Percentiles rank a stretch among this genome's conserved stretches.
These are phyloP conservation scores for Ophiosphaerella narmari DNA, from an alignment of 2,329 filamentous ascomycete genomes.

Conservation along the genomic window DNA sequence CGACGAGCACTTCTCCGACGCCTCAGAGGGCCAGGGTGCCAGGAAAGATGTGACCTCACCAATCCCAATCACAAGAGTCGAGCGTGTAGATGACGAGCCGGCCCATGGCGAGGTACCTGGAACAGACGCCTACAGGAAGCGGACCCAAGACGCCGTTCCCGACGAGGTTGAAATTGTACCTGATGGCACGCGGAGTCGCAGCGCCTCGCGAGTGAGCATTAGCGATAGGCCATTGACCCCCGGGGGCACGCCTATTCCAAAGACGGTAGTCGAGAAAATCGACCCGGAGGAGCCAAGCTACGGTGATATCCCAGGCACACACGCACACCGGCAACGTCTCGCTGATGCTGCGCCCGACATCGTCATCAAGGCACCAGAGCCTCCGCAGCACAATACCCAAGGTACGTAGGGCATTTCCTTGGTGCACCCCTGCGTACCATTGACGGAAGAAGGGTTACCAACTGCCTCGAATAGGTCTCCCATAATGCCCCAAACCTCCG, in stretches of 20 bases:
- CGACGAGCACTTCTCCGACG: slow-evolving; percentile 69
- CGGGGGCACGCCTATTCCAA: slow-evolving; percentile 59
- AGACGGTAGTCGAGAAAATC: slow-evolving; percentile 65
- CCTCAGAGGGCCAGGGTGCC: slow-evolving; percentile 59
- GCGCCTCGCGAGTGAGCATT: slow-evolving; percentile 46
- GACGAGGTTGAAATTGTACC: slow-evolving; percentile 65
- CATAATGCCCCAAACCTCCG: slow-evolving; percentile 35
- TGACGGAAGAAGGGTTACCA: slow-evolving; percentile 66
- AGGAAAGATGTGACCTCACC: slow-evolving; percentile 55
- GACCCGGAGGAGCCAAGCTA: slow-evolving; percentile 61
- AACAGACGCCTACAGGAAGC: slow-evolving; percentile 63
- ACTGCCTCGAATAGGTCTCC: slow-evolving; percentile 57
- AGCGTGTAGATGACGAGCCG: slow-evolving; percentile 63
- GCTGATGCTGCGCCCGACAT: slow-evolving; percentile 65
- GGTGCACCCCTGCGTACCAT: slow-evolving; percentile 57
- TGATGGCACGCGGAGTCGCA: slow-evolving; percentile 45
- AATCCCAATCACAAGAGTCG: slow-evolving; percentile 65
- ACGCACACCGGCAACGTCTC: slow-evolving; percentile 60
- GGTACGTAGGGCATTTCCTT: slow-evolving; percentile 59
- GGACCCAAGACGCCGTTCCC: slow-evolving; percentile 64
- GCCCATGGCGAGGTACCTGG: slow-evolving; percentile 66
- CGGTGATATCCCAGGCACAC: slow-evolving; percentile 66
- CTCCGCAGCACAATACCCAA: slow-evolving; percentile 51
- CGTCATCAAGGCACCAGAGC: slow-evolving; percentile 55
- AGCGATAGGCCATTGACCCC: slow-evolving; percentile 56